Base-by-base conservation (phyloP, 805 yeast species). In the Yarrowia yakushimensis region DNA sequence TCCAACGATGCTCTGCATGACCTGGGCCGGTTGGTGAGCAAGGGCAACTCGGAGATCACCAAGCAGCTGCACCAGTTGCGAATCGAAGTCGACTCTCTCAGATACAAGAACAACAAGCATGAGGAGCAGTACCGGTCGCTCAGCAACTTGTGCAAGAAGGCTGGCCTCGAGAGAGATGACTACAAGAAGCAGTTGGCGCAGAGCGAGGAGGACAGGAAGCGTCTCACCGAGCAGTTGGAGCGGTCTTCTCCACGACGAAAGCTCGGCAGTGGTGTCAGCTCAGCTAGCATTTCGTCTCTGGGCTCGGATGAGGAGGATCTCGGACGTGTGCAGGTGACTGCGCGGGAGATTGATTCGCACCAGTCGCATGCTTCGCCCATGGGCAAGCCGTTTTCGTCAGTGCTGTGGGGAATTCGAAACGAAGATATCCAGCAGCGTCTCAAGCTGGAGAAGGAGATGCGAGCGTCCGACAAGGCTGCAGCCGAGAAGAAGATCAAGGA, bases 21-120 rank as follows among this genome's bases (percentile, higher is more conserved):
- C n/a, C 43, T 52, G 17, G 31, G 43, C 13, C 42, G 59, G 9
- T 22, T 52, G 17, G 43, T 52, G 4, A 34, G 59, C 25, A 52
- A 55, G 39, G 46, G 48, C 20, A 55, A 55, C 36, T 55, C 61
- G 37, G 61, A 55, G 23, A 39, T 55, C 46, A 39, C 61, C 27
- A 55, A 55, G 30, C 61, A 55, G 61, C 39, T 55, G 28, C 48
- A 39, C 30, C 61, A 55, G 39, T 39, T 55, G 30, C 61, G 61
- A 2, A 15, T 31, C 15, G 61, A 55, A 20, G 61, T 41, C 31
- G 61, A 55, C 46, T 55, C 61, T 9, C 61, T 39, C 39, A 39
- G 39, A 36, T 39, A 28, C 48, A 39, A 41, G 37, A 39, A 39
- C 39, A 41, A 55, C 37, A 55, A 55, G 48, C 48, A 39, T n/a